Percentiles rank a stretch among this genome's conserved stretches.
Evolutionary conservation across 1,139 yeast species (phyloP).

Genomic region (Debaryomyces udenii): DNA sequence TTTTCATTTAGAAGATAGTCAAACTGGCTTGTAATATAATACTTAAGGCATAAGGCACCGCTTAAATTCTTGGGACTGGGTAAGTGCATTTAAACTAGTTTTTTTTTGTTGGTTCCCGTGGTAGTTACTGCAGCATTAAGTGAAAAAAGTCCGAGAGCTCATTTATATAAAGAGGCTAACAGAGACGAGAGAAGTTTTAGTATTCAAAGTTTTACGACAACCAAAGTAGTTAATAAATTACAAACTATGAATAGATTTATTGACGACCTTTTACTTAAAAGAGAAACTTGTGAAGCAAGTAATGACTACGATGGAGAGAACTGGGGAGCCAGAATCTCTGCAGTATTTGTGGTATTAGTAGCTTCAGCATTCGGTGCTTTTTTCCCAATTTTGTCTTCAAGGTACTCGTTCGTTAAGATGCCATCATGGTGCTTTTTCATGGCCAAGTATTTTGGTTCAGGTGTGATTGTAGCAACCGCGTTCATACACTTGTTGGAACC

Average conservation of each 20-base stretch:
- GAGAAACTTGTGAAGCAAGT: constrained; percentile 38
- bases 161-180: not conserved
- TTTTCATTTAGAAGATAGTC: too few species aligned
- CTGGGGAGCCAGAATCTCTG: constrained; percentile 70
- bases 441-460: constrained; percentile 87
- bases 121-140: not conserved
- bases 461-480: constrained; percentile 89
- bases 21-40: too few species aligned
- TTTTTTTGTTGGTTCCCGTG: not conserved
- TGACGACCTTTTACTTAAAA: constrained; percentile 16
- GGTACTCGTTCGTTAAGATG: constrained; percentile 52
- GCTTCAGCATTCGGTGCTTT: constrained; percentile 62
- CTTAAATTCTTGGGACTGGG: too few species aligned
- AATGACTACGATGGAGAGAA: constrained; percentile 42
- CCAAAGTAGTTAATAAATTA: constrained; percentile 9
- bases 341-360: constrained; percentile 67
- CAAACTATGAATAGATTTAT: constrained; percentile 6
- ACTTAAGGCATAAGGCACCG: too few species aligned
- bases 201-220: not conserved
- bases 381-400: constrained; percentile 62
- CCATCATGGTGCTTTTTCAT: constrained; percentile 67
- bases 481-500: constrained; percentile 84
- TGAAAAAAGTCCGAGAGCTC: too few species aligned
- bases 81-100: too few species aligned
- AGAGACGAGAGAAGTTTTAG: not conserved